Conservation (phyloP, 2,329 filamentous ascomycete species). For the Ophiostoma fasciatum region DNA sequence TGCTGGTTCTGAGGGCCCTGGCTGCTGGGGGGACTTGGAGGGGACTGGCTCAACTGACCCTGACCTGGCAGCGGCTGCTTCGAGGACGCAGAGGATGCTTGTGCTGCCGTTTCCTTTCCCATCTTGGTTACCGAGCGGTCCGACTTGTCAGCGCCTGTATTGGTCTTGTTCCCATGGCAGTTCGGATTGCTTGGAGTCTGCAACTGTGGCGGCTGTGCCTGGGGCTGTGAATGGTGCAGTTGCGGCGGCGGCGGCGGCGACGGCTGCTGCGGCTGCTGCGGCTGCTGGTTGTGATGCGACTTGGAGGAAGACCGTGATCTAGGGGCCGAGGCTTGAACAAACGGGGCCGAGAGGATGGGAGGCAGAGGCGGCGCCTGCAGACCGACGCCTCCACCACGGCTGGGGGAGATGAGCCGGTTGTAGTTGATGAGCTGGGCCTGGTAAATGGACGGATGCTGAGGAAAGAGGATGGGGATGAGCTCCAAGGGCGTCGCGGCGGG, state of each 20-base stretch:
- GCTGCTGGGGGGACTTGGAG: not conserved
- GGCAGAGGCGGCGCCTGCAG: conserved; percentile 41
- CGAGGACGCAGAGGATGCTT: too few relatives aligned
- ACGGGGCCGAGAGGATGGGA: conserved; percentile 38
- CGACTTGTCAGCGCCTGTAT: conserved; percentile 41
- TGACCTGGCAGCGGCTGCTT: conserved; percentile 1
- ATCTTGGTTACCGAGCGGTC: conserved; percentile 46
- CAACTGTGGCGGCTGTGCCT: conserved; percentile 1
- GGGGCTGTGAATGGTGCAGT: not conserved
- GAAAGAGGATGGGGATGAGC: conserved; percentile 41
- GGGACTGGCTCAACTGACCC: not conserved
- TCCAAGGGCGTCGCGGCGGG: conserved; percentile 23
- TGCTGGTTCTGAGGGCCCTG: conserved; percentile 1
- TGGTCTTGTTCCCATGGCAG: conserved; percentile 51
- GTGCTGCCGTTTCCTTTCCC: conserved; percentile 36
- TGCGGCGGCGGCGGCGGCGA: conserved; percentile 20
- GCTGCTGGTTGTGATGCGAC: conserved; percentile 28
- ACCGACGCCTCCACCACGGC: conserved; percentile 34
- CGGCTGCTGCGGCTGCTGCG: conserved; percentile 28
- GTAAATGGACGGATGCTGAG: conserved; percentile 44
- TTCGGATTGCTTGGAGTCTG: conserved; percentile 17
- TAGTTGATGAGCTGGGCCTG: conserved; percentile 50
- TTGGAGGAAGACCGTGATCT: conserved; percentile 46
- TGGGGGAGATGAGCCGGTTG: conserved; percentile 48
- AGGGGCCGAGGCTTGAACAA: conserved; percentile 36